These are phyloP conservation scores for Agaricus sinodeliciosus DNA, from an alignment of 768 basidiomycete species.

Conservation along the genomic window DNA sequence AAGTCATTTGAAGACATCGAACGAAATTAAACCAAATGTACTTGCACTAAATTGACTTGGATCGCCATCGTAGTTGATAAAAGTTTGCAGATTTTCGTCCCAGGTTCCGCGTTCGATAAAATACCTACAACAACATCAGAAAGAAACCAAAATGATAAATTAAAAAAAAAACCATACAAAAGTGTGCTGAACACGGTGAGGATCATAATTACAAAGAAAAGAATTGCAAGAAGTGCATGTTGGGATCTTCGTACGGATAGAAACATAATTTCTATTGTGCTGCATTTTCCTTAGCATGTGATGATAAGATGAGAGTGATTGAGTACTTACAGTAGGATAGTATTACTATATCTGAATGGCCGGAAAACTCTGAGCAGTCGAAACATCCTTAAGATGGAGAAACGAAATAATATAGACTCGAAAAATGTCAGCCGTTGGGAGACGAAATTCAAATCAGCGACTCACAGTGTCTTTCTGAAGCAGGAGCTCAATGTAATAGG, in stretches of 20 bases:
- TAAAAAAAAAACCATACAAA: conserved; percentile 39
- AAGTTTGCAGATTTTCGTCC: conserved; percentile 74
- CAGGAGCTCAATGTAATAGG: conserved; percentile 84
- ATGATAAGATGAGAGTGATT: not conserved
- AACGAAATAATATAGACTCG: conserved; percentile 76
- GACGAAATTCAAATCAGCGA: not conserved
- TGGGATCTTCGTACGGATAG: conserved; percentile 80
- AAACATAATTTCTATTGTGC: conserved; percentile 91
- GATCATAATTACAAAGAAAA: conserved; percentile 86
- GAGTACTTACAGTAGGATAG: conserved; percentile 64
- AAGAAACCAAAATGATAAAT: not conserved
- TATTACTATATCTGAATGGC: conserved; percentile 81
- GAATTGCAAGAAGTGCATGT: conserved; percentile 80
- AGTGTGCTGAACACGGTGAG: conserved; percentile 85
- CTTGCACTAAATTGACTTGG: conserved; percentile 71
- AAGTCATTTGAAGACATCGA: not conserved
- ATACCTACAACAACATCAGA: conserved; percentile 39
- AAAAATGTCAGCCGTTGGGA: not conserved
- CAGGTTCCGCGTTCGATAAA: conserved; percentile 89
- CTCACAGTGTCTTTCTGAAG: conserved; percentile 78
- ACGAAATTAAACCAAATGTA: conserved; percentile 28
- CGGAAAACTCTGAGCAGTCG: conserved; percentile 84
- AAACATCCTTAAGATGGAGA: conserved; percentile 88
- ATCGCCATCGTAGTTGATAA: conserved; percentile 82
- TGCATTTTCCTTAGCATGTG: conserved; percentile 18